Conservation (phyloP, 371 early-diverging fungal genomes). For the Umbelopsis sp. region DNA sequence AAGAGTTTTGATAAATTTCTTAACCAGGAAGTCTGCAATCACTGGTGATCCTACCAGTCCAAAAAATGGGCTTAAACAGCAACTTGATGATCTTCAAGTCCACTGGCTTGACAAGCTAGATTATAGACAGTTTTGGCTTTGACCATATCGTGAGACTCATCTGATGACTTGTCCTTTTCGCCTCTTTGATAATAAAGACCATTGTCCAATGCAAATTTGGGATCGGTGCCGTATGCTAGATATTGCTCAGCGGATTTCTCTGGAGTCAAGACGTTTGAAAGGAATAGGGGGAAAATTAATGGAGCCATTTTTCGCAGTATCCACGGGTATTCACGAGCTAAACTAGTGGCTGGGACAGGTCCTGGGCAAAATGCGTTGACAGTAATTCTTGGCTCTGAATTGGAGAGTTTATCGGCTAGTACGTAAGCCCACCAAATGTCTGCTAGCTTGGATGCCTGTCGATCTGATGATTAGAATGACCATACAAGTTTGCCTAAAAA, state of each 20-base stretch:
- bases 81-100: not conserved
- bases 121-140: constrained; percentile 18
- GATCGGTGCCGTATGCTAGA: constrained; percentile 6
- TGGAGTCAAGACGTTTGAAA: not conserved
- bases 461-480: not conserved
- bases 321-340: constrained; percentile 33
- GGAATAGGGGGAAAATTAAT: not conserved
- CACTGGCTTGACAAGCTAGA: constrained; percentile 8
- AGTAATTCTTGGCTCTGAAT: constrained; percentile 20
- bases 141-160: constrained; percentile 18
- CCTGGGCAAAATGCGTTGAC: constrained; percentile 41
- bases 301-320: constrained; percentile 26
- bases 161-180: not conserved
- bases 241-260: constrained; percentile 7
- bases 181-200: constrained; percentile 11
- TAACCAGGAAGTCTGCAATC: too few species aligned
- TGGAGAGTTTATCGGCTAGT: constrained; percentile 22
- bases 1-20: too few species aligned
- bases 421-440: constrained; percentile 27
- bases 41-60: too few species aligned
- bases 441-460: constrained; percentile 38
- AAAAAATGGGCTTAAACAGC: not conserved
- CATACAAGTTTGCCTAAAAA: not conserved
- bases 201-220: not conserved
- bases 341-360: constrained; percentile 45